Percentiles rank a stretch among this genome's conserved stretches.
These are phyloP conservation scores for Lachancea lanzarotensis DNA, from an alignment of 805 yeast species.

Conservation along the genomic window DNA sequence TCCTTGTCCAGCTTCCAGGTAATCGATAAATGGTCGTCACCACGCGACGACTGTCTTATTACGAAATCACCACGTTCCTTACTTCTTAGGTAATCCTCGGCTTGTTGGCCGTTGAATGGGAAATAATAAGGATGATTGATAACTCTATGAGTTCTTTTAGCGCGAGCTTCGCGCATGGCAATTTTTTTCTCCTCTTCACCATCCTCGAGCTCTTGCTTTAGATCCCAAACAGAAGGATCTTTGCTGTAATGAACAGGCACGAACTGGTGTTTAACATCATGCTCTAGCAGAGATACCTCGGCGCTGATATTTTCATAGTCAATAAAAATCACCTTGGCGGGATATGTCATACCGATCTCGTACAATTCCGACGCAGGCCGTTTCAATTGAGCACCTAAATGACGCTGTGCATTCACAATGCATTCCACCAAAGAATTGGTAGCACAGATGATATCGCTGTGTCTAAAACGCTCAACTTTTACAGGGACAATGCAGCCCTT, in stretches of 20 bases:
- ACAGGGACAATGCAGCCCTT: conserved; percentile 73
- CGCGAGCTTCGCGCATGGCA: conserved; percentile 55
- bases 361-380: conserved; percentile 41
- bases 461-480: conserved; percentile 48
- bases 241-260: conserved; percentile 35
- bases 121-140: conserved; percentile 89
- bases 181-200: conserved; percentile 43
- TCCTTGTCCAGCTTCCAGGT: conserved; percentile 96
- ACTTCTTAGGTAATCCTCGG: conserved; percentile 88
- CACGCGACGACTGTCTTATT: conserved; percentile 89
- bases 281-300: conserved; percentile 61
- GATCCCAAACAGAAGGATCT: conserved; percentile 72
- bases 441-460: conserved; percentile 35
- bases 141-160: conserved; percentile 60
- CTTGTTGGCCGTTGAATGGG: conserved; percentile 76
- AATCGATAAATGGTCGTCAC: conserved; percentile 78
- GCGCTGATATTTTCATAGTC: conserved; percentile 73
- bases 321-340: conserved; percentile 66
- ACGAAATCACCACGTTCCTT: conserved; percentile 86
- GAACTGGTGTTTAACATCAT: conserved; percentile 51
- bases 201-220: conserved; percentile 66
- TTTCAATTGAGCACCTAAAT: conserved; percentile 39
- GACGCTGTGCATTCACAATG: conserved; percentile 42
- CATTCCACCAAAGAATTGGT: conserved; percentile 64
- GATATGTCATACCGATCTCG: conserved; percentile 73